Evolutionary conservation across 345 rosid species (phyloP).

Genomic region (Pseudoturritis turrita): DNA sequence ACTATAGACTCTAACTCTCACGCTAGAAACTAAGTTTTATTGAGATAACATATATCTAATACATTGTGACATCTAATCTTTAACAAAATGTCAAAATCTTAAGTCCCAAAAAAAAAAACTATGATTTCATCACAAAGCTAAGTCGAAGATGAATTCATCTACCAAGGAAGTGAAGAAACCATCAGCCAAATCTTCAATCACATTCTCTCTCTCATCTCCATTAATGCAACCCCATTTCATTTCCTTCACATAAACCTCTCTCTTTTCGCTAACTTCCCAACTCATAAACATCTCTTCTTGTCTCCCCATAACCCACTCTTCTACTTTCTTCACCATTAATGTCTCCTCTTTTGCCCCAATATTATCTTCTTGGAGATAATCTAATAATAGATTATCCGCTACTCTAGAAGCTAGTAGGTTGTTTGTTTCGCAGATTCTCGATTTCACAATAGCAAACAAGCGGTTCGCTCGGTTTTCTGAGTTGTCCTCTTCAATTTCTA

Average conservation of each 20-base stretch:
- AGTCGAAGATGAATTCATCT: conserved; percentile 49
- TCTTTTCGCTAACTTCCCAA: conserved; percentile 53
- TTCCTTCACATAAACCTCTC: conserved; percentile 44
- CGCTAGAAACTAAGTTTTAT: conserved; percentile 10
- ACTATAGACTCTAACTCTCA: not conserved
- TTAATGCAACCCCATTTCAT: conserved; percentile 33
- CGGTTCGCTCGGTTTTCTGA: conserved; percentile 17
- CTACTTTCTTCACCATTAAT: conserved; percentile 33
- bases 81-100: conserved; percentile 13
- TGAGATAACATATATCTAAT: conserved; percentile 4
- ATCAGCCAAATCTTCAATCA: conserved; percentile 44
- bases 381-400: conserved; percentile 38
- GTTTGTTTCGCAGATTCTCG: conserved; percentile 6
- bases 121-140: conserved; percentile 4
- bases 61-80: conserved; percentile 13
- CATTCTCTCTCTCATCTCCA: conserved; percentile 39
- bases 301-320: conserved; percentile 56
- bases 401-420: not conserved
- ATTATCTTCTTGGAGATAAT: conserved; percentile 48
- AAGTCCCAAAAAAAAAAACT: not conserved
- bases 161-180: conserved; percentile 46
- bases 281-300: conserved; percentile 41
- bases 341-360: conserved; percentile 22
- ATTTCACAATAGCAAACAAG: conserved; percentile 21
- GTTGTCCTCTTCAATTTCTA: conserved; percentile 6